A percentile compares a stretch with the other conserved stretches of the same genome.
Evolutionary conservation across 139 green algal genomes (phyloP).

Genomic region (Tetradesmus lagerheimii): DNA sequence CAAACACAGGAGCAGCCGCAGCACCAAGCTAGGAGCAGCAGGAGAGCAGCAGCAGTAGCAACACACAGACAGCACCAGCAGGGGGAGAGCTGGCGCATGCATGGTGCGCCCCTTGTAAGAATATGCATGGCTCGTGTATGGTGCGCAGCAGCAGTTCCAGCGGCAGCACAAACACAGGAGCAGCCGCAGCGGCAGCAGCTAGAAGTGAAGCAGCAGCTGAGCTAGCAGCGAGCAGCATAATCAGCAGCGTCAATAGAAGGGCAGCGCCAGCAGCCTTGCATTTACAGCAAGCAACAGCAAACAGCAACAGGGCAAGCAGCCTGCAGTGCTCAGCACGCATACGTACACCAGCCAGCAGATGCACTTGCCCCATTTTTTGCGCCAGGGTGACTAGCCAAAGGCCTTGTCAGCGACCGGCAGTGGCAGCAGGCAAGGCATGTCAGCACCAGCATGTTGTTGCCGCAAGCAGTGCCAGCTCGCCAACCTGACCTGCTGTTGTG

Average conservation of each 20-base stretch:
- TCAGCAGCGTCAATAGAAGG: no score
- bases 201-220: not conserved
- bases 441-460: not conserved
- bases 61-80: no score
- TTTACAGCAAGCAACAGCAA: no score
- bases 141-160: not conserved
- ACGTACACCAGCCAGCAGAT: no score
- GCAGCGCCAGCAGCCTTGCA: no score
- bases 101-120: conserved; percentile 51
- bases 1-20: not conserved
- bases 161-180: not conserved
- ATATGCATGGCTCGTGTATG: no score
- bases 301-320: no score
- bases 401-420: not conserved
- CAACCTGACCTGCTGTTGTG: not conserved
- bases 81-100: conserved; percentile 62
- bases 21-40: not conserved
- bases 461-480: not conserved
- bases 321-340: no score
- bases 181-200: not conserved
- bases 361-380: no score
- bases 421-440: not conserved
- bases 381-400: no score
- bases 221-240: not conserved
- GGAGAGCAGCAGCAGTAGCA: not conserved